Base-by-base conservation (phyloP, 164 flowering plant species). In the Macadamia tetraphylla region DNA sequence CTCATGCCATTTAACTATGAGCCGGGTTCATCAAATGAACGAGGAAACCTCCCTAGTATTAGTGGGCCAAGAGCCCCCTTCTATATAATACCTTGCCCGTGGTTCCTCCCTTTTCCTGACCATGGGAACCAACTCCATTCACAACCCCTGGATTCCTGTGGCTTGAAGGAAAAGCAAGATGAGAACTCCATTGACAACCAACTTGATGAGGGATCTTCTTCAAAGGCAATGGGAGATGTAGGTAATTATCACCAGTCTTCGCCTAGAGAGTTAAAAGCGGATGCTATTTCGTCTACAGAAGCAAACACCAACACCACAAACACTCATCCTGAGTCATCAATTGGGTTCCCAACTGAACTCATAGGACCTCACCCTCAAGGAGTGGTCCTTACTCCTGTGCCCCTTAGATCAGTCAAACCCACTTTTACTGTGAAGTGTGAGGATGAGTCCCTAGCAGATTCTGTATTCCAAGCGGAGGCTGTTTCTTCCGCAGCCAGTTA, bases 21-120 rank as follows among this genome's bases (percentile, higher is more conserved):
- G 57, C 61, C 61, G 40, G 68, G 58, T 60, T 46, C 75, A 40
- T 66, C 72, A n/a, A 70, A 75, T n/a, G 75, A 76, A 32, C 75
- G 73, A 29, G 76, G 73, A 48, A 76, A 67, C 66, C 49, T 62
- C 52, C 8, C 60, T 18, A 67, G 56, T 58, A 31, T 51, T 11
- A 67, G 69, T 75, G 73, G 69, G 18, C 71, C 76, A 14, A 71
- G 76, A 63, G 63, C 77, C 51, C 86, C 90, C 9, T 68, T 81
- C 0, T 83, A 78, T 70, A 49, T 86, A 14, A 57, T 87, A 40
- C 89, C 90, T 29, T 81, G 75, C 35, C 92, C 90, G 67, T 91
- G 87, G 91, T 78, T 85, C 68, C 74, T 79, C 46, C 82, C 86
- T 66, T 68, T 73, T 63, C 81, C 81, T 31, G 74, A 73, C 40